Percentiles rank a stretch among this genome's conserved stretches.
Conservation (phyloP, 306 rosid species). For the Fragaria nilgerrensis region DNA sequence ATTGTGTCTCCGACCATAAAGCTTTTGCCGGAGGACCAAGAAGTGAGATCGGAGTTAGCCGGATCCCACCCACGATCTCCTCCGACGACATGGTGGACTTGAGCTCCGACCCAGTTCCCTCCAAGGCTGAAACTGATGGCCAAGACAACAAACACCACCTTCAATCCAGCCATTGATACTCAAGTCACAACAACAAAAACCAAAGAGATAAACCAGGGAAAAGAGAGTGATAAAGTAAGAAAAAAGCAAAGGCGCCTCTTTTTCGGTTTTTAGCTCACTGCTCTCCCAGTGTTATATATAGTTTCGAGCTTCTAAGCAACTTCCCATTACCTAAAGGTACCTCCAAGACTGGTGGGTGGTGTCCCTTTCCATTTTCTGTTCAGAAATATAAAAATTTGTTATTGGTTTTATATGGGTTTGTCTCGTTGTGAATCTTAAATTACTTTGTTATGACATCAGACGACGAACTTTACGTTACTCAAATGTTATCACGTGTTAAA, state of each 20-base stretch:
- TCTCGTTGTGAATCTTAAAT: no score
- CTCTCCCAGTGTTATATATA: background rate
- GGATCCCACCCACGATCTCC: constrained; percentile 91
- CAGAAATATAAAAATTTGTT: no score
- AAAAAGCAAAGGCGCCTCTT: background rate
- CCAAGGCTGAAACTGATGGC: constrained; percentile 20
- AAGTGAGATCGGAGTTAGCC: constrained; percentile 38
- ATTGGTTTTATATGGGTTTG: no score
- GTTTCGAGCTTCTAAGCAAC: constrained; percentile 31
- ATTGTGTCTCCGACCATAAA: constrained; percentile 74
- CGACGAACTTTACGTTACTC: no score
- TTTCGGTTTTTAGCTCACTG: background rate
- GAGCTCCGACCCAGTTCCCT: constrained; percentile 37
- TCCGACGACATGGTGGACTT: constrained; percentile 73
- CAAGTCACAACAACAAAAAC: background rate
- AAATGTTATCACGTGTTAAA: no score
- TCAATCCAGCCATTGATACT: constrained; percentile 34
- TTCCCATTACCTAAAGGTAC: constrained; percentile 23
- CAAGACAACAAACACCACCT: constrained; percentile 16
- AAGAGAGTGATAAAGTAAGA: background rate
- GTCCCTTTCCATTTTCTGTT: background rate
- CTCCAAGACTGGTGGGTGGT: constrained; percentile 6
- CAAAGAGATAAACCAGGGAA: background rate
- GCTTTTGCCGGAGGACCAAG: constrained; percentile 59
- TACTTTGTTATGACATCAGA: no score